These are phyloP conservation scores for Meira miltonrushii DNA, from an alignment of 1,284 basidiomycete species.

Conservation along the genomic window DNA sequence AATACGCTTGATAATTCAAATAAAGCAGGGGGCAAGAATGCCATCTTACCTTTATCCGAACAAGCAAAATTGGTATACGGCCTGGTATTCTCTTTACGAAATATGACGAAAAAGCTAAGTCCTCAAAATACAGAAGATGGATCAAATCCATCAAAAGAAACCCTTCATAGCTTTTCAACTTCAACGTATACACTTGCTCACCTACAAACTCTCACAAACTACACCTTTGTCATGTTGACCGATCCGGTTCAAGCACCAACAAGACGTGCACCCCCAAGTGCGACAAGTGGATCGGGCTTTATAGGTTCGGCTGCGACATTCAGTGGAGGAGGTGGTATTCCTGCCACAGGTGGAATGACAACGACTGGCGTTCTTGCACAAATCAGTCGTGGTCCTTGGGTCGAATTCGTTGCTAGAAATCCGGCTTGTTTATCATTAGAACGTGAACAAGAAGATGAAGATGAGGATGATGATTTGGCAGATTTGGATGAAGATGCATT, in stretches of 20 bases:
- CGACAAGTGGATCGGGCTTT: constrained; percentile 11
- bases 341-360: constrained; percentile 47
- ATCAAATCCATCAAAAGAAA: constrained; percentile 66
- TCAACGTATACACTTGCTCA: constrained; percentile 89
- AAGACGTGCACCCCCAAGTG: constrained; percentile 52
- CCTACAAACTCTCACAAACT: constrained; percentile 83
- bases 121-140: constrained; percentile 1
- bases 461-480: constrained; percentile 5
- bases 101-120: constrained; percentile 84
- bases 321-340: constrained; percentile 29
- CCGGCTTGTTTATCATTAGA: constrained; percentile 55
- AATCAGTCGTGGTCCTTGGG: constrained; percentile 84
- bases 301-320: background rate
- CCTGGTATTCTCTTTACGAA: constrained; percentile 81
- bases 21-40: background rate
- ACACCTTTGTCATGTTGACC: constrained; percentile 91
- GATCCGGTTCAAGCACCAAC: constrained; percentile 60
- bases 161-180: constrained; percentile 84
- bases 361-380: constrained; percentile 77
- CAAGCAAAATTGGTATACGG: constrained; percentile 97
- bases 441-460: constrained; percentile 8
- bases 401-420: constrained; percentile 88
- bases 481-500: background rate
- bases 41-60: constrained; percentile 73
- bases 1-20: background rate